Base-by-base conservation (phyloP, 441 rosid species). In the Iberis amara region DNA sequence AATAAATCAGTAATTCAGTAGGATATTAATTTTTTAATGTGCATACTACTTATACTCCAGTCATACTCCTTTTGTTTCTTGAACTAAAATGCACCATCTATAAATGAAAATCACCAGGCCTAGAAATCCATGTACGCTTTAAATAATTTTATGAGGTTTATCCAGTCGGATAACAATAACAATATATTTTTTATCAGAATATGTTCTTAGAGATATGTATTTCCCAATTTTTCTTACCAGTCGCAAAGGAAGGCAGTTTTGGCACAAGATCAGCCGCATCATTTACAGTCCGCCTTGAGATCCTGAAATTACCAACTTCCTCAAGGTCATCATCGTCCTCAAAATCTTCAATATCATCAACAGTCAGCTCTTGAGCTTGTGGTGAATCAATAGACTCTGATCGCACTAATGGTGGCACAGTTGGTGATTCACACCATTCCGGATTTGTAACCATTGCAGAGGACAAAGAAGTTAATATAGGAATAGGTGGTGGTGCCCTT, bases 301-400 rank as follows among this genome's bases (percentile, higher is more conserved):
- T 68, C 70, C 86, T 80, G 61, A 74, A 63, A 73, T 81, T 81
- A 58, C 62, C 65, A 67, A 82, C 76, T 70, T 77, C 87, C 38
- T 80, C 92, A 27, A 21, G 35, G 40, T 81, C 86, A 61, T 73
- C 85, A 51, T 85, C 96, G 21, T 81, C 89, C 64, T 88, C 97
- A 75, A 88, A 88, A 78, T 86, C 97, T 31, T 92, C 97, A 70
- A 92, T 92, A 72, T 92, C 99, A 76, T 92, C 99, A 48, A 92
- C 95, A 52, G 96, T 88, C 55, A 92, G 80, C 66, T 92, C 99
- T 59, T 68, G 83, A 49, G 52, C 86, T 66, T 48, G 81, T 9
- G 76, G 57, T 39, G 97, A 89, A 71, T 78, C 78, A 59, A 84
- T 68, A 56, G 97, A 89, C 21, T 78, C 92, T 28, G 92, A 83